Conservation (phyloP, 768 basidiomycete genomes). For the Tricholoma hemisulphureum region DNA sequence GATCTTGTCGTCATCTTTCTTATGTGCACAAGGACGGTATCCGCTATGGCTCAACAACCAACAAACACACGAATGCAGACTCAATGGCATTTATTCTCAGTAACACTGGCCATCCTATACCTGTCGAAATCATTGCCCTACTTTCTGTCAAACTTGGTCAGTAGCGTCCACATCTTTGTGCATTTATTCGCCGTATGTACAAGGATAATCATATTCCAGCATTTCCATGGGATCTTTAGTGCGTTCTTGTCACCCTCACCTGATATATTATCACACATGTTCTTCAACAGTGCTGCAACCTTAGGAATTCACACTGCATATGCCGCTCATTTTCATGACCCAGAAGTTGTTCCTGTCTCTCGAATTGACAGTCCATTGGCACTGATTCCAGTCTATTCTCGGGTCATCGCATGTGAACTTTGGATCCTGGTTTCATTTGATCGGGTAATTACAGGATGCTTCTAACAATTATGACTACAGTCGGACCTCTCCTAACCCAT, state of each 20-base stretch:
- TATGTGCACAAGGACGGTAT: slow-evolving; percentile 22
- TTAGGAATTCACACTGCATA: no score
- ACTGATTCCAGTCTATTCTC: slow-evolving; percentile 8
- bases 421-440: slow-evolving; percentile 18
- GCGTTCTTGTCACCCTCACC: not conserved
- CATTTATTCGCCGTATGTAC: slow-evolving; percentile 12
- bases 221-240: slow-evolving; percentile 25
- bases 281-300: no score
- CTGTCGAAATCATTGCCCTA: slow-evolving; percentile 11
- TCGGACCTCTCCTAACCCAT: no score
- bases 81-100: slow-evolving; percentile 10
- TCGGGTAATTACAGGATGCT: slow-evolving; percentile 14
- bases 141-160: slow-evolving; percentile 12
- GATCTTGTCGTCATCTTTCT: not conserved
- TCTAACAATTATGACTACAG: no score
- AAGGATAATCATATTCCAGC: slow-evolving; percentile 13
- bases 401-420: slow-evolving; percentile 2
- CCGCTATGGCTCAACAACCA: slow-evolving; percentile 16
- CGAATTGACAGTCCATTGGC: slow-evolving; percentile 14
- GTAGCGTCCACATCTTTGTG: slow-evolving; percentile 16
- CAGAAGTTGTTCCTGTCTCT: no score
- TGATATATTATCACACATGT: no score
- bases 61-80: slow-evolving; percentile 16
- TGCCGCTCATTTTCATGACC: no score
- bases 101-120: not conserved